These are phyloP conservation scores for Salix brachista DNA, from an alignment of 345 rosid genomes.

Conservation along the genomic window DNA sequence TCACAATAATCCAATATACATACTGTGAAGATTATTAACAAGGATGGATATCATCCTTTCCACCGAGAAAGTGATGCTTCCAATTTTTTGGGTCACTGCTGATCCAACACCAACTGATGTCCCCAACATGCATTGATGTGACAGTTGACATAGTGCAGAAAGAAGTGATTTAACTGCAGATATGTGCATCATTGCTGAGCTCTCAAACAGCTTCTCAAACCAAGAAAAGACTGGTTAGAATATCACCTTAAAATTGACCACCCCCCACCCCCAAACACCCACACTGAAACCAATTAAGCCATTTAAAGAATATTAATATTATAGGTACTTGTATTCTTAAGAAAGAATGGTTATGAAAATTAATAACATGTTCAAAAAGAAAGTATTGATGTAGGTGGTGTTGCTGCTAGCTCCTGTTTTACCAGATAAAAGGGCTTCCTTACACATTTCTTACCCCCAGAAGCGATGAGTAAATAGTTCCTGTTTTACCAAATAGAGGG, in stretches of 20 bases:
- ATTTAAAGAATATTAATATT: no score
- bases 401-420: no score
- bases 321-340: no score
- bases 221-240: constrained; percentile 40
- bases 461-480: no score
- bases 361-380: no score
- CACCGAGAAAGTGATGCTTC: constrained; percentile 80
- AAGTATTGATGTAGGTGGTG: no score
- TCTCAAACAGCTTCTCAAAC: constrained; percentile 76
- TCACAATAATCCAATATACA: constrained; percentile 28
- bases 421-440: no score
- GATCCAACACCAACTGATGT: constrained; percentile 66
- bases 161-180: constrained; percentile 97
- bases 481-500: no score
- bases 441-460: no score
- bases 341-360: no score
- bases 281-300: no score
- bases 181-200: constrained; percentile 94
- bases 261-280: no score
- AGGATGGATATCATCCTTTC: constrained; percentile 93
- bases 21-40: constrained; percentile 93
- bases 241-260: constrained; percentile 4
- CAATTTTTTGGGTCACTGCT: constrained; percentile 65
- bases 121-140: constrained; percentile 78
- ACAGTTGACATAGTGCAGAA: constrained; percentile 74